Evolutionary conservation across 1,139 yeast species (phyloP), one percentile per base, ranked within the genome.

Genomic region (Candida sanyaensis): DNA sequence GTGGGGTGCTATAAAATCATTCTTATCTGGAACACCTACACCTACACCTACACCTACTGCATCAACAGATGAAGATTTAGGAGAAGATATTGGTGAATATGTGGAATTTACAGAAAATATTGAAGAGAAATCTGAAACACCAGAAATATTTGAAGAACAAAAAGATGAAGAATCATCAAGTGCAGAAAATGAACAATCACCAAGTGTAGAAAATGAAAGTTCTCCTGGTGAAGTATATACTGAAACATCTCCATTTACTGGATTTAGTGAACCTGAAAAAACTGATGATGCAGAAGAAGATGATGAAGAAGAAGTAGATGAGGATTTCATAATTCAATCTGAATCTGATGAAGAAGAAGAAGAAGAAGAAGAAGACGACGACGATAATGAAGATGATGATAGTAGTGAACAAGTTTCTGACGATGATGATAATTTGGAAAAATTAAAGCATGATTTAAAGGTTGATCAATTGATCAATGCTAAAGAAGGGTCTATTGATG

Each of bases 371-470:
- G 63, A 66, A 7, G 75, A 69, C 43, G 42, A 39, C 7, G 44
- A 42, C 43, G 42, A n/a, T n/a, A n/a, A n/a, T n/a, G n/a, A n/a
- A n/a, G n/a, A 39, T 7, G 42, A 39, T 28, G 36, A 40, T 10
- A 27, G 41, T 17, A 29, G 41, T 21, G 40, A 44, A 6, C 26
- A 37, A 26, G 43, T 24, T n/a, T 50, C 43, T 27, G 52, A 51
- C 13, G 46, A 43, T 17, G 65, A 68, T 17, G 75, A 68, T 45
- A 68, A 65, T 46, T 59, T 64, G 34, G 64, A 66, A 17, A 58
- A 66, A 41, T 63, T 69, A 44, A 73, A 68, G 46, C 63, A 64
- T 41, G 76, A 62, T 49, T 56, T 74, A 38, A 69, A 66, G 48
- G 60, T 57, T 30, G 78, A 73, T 43, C 61, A 61, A 56, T 58